A percentile compares a stretch with the other conserved stretches of the same genome.
Conservation (phyloP, 176 grass and related monocot genomes). For the Urochloa ruziziensis region DNA sequence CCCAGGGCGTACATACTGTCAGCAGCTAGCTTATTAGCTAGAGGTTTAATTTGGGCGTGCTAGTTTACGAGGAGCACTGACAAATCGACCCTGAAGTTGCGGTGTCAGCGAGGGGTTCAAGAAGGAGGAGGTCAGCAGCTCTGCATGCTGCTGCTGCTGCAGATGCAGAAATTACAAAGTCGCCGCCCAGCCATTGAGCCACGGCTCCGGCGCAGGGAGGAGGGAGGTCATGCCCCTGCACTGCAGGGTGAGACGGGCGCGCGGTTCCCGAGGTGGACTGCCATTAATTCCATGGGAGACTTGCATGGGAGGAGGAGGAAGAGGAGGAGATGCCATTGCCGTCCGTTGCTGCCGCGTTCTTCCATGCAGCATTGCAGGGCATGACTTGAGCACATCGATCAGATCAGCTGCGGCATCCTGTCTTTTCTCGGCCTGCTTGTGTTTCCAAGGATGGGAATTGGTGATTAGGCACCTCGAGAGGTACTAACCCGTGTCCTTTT, state of each 20-base stretch:
- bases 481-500: neutral
- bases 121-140: neutral
- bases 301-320: neutral
- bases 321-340: neutral
- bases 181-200: neutral
- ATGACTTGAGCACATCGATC: neutral
- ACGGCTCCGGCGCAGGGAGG: too few relatives aligned
- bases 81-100: slow-evolving; percentile 35
- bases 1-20: neutral
- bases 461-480: slow-evolving; percentile 3
- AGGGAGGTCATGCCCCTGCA: neutral
- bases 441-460: slow-evolving; percentile 31
- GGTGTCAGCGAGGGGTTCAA: slow-evolving; percentile 35
- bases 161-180: neutral
- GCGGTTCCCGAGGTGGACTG: slow-evolving; percentile 21
- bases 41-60: neutral
- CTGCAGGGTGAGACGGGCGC: neutral
- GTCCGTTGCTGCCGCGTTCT: neutral
- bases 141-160: neutral
- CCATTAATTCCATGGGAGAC: slow-evolving; percentile 39
- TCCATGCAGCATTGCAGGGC: neutral
- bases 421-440: neutral
- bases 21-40: neutral
- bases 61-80: slow-evolving; percentile 24
- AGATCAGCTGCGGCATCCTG: neutral